phyloP scores from a whole-genome alignment of 768 basidiomycete species.

The Naganishia friedmannii region DNA sequence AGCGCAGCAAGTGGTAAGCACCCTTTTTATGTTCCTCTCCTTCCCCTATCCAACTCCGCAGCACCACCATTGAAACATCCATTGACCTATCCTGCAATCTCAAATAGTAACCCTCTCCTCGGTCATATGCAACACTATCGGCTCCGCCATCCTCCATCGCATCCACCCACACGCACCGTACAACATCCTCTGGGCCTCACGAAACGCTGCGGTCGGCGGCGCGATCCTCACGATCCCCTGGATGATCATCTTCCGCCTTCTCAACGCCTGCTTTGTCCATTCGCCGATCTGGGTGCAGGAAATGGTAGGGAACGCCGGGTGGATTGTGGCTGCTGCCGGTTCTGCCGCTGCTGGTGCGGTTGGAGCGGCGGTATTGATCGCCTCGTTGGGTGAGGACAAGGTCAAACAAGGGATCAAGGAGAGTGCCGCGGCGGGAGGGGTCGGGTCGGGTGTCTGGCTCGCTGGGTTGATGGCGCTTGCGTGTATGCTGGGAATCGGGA shows the following conservation, averaged over 20 bases:
- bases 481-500: neutral
- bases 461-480: neutral
- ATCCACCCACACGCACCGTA: neutral
- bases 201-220: conserved; percentile 3
- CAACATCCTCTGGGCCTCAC: neutral
- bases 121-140: conserved; percentile 24
- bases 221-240: conserved; percentile 5
- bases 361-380: neutral
- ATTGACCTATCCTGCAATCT: neutral
- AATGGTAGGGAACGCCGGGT: neutral
- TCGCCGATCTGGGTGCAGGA: neutral
- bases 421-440: neutral
- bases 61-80: too few relatives aligned
- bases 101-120: neutral
- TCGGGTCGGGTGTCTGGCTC: neutral
- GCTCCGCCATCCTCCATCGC: conserved; percentile 27
- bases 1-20: neutral
- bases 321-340: neutral
- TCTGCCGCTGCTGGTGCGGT: neutral
- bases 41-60: neutral
- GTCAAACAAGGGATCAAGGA: neutral
- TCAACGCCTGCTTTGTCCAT: neutral
- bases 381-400: neutral
- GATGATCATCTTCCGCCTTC: neutral
- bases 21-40: neutral